Percentiles rank a stretch among this genome's conserved stretches.
These are phyloP conservation scores for Chalciporus piperatus DNA, from an alignment of 768 basidiomycete genomes.

Conservation along the genomic window DNA sequence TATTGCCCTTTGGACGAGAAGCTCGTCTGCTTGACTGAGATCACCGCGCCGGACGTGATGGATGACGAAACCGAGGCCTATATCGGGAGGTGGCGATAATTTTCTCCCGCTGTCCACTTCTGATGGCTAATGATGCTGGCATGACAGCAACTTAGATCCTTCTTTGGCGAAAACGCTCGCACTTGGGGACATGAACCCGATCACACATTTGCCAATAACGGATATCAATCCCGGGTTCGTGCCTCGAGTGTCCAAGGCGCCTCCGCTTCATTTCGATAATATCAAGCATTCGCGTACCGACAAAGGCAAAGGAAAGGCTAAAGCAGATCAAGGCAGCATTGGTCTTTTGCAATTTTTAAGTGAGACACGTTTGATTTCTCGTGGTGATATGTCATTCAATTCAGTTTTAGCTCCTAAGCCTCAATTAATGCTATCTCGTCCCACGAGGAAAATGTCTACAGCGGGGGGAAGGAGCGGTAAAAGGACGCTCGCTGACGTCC, in stretches of 20 bases:
- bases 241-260: slow-evolving; percentile 51
- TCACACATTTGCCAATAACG: slow-evolving; percentile 61
- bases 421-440: slow-evolving; percentile 24
- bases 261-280: slow-evolving; percentile 32
- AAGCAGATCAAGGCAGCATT: slow-evolving; percentile 18
- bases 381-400: slow-evolving; percentile 39
- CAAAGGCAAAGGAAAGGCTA: slow-evolving; percentile 50
- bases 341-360: slow-evolving; percentile 66
- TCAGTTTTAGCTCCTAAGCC: slow-evolving; percentile 24
- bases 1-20: slow-evolving; percentile 69
- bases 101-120: background rate
- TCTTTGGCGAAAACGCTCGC: slow-evolving; percentile 65
- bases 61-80: slow-evolving; percentile 63
- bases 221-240: slow-evolving; percentile 73
- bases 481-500: slow-evolving; percentile 65
- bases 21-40: slow-evolving; percentile 68
- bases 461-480: slow-evolving; percentile 71
- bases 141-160: slow-evolving; percentile 58
- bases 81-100: slow-evolving; percentile 55
- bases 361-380: slow-evolving; percentile 35
- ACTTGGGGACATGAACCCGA: slow-evolving; percentile 67
- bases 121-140: slow-evolving; percentile 9
- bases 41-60: slow-evolving; percentile 52
- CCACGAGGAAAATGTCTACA: slow-evolving; percentile 23
- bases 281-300: slow-evolving; percentile 24